Percentiles rank a stretch among this genome's conserved stretches.
phyloP scores from a whole-genome alignment of 257 asterid genomes.

The Lavandula angustifolia region DNA sequence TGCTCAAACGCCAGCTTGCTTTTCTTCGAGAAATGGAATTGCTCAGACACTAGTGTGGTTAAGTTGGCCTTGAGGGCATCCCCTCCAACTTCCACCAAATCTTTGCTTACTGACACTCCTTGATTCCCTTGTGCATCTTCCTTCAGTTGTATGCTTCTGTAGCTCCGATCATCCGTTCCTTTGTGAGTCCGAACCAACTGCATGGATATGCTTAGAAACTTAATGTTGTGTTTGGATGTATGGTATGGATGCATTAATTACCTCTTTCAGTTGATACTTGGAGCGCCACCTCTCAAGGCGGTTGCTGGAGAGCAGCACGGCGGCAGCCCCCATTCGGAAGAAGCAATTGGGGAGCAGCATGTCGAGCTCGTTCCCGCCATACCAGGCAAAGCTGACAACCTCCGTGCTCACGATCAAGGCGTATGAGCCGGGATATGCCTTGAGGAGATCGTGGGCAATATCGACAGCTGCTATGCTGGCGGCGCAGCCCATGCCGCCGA shows the following conservation, averaged over 20 bases:
- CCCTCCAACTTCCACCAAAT: slow-evolving; percentile 58
- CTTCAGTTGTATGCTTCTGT: slow-evolving; percentile 50
- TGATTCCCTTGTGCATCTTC: slow-evolving; percentile 57
- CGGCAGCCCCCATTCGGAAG: slow-evolving; percentile 70
- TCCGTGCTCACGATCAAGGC: slow-evolving; percentile 76
- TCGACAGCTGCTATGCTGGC: slow-evolving; percentile 58
- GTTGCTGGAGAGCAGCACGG: slow-evolving; percentile 61
- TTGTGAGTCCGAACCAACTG: slow-evolving; percentile 70
- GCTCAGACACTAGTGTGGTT: slow-evolving; percentile 63
- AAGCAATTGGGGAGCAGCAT: slow-evolving; percentile 76
- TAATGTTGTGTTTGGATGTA: not conserved
- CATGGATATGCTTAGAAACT: slow-evolving; percentile 5
- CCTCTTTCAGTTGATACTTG: slow-evolving; percentile 69
- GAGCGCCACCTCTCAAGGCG: slow-evolving; percentile 52
- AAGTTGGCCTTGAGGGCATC: slow-evolving; percentile 73
- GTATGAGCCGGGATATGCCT: slow-evolving; percentile 51
- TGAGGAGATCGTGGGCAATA: slow-evolving; percentile 51
- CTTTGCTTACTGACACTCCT: slow-evolving; percentile 61
- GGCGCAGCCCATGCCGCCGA: slow-evolving; percentile 78
- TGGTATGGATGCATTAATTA: slow-evolving; percentile 13
- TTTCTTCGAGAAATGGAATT: slow-evolving; percentile 59
- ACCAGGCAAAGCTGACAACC: slow-evolving; percentile 58
- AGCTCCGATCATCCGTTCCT: slow-evolving; percentile 55
- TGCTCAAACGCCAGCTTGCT: slow-evolving; percentile 67
- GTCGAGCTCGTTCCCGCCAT: slow-evolving; percentile 57